phyloP scores from a whole-genome alignment of 2,329 filamentous ascomycete species.

The Penicillium oxalicum region DNA sequence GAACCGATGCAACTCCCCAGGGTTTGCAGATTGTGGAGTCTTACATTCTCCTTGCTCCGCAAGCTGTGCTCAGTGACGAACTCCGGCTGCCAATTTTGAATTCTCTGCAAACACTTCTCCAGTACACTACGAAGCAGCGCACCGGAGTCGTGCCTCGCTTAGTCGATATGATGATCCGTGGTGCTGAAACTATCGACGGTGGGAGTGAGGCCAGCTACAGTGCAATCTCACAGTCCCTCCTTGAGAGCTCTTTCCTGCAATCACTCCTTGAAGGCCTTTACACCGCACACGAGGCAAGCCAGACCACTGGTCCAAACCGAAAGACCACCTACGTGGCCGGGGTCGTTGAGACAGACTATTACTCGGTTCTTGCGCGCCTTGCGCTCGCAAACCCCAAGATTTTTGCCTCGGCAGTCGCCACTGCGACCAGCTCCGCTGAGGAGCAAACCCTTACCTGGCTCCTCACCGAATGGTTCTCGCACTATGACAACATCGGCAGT shows the following conservation, averaged over 20 bases:
- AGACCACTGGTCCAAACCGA: slow-evolving; percentile 74
- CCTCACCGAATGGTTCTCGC: slow-evolving; percentile 44
- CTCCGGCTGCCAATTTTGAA: slow-evolving; percentile 33
- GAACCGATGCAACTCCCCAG: slow-evolving; percentile 56
- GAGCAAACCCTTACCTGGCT: slow-evolving; percentile 40
- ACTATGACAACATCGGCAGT: slow-evolving; percentile 45
- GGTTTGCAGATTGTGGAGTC: slow-evolving; percentile 62
- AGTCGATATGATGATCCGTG: slow-evolving; percentile 60
- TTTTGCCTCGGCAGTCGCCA: slow-evolving; percentile 52
- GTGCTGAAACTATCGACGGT: slow-evolving; percentile 58
- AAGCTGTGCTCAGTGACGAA: slow-evolving; percentile 39
- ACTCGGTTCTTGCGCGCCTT: slow-evolving; percentile 73
- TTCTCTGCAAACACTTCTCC: slow-evolving; percentile 37
- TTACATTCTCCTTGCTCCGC: slow-evolving; percentile 61
- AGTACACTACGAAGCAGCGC: slow-evolving; percentile 34
- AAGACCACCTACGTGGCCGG: slow-evolving; percentile 64
- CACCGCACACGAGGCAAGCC: slow-evolving; percentile 64
- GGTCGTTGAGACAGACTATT: slow-evolving; percentile 77
- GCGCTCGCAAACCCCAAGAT: slow-evolving; percentile 64
- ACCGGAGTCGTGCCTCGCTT: slow-evolving; percentile 41
- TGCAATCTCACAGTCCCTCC: slow-evolving; percentile 60
- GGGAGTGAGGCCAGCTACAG: slow-evolving; percentile 50
- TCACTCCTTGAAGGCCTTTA: slow-evolving; percentile 62
- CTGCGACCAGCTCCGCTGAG: slow-evolving; percentile 29
- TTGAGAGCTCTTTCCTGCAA: slow-evolving; percentile 57